phyloP scores from a whole-genome alignment of 805 yeast species.

The Pichia membranifaciens region DNA sequence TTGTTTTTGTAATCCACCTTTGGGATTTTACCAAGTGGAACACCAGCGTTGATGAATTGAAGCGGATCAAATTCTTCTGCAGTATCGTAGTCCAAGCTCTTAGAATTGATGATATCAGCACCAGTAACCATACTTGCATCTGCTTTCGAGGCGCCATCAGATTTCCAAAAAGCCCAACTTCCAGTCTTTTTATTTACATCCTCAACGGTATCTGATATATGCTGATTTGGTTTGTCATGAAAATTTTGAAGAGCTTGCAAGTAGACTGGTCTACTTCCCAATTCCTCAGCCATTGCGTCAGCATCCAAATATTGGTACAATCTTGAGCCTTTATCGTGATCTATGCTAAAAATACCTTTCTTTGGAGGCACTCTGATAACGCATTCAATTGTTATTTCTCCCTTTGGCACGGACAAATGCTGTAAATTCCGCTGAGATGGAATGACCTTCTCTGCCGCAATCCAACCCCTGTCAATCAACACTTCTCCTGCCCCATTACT shows the following conservation, averaged over 20 bases:
- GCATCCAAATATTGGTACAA: slow-evolving; percentile 78
- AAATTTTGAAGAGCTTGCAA: slow-evolving; percentile 67
- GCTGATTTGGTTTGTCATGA: slow-evolving; percentile 55
- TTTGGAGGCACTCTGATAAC: slow-evolving; percentile 63
- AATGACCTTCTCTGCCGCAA: slow-evolving; percentile 58
- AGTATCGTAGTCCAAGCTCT: slow-evolving; percentile 18
- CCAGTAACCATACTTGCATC: slow-evolving; percentile 2
- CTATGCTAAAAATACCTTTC: slow-evolving; percentile 62
- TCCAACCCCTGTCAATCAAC: slow-evolving; percentile 89
- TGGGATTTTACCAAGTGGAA: slow-evolving; percentile 84
- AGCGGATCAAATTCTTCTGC: slow-evolving; percentile 42
- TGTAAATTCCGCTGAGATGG: slow-evolving; percentile 51
- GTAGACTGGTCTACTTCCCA: slow-evolving; percentile 67
- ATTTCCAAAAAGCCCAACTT: slow-evolving; percentile 15
- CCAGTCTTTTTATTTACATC: slow-evolving; percentile 4
- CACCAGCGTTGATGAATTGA: slow-evolving; percentile 74
- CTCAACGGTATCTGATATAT: neutral
- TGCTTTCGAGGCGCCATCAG: neutral
- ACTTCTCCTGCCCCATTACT: slow-evolving; percentile 70
- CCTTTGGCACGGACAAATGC: slow-evolving; percentile 68
- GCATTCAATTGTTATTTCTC: slow-evolving; percentile 66
- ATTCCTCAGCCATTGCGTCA: slow-evolving; percentile 66
- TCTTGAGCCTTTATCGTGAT: slow-evolving; percentile 58
- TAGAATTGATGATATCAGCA: slow-evolving; percentile 4
- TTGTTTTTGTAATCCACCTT: slow-evolving; percentile 77